Evolutionary conservation across 306 rosid genomes (phyloP), one percentile per base, ranked within the genome.

Genomic region (Trifolium repens): DNA sequence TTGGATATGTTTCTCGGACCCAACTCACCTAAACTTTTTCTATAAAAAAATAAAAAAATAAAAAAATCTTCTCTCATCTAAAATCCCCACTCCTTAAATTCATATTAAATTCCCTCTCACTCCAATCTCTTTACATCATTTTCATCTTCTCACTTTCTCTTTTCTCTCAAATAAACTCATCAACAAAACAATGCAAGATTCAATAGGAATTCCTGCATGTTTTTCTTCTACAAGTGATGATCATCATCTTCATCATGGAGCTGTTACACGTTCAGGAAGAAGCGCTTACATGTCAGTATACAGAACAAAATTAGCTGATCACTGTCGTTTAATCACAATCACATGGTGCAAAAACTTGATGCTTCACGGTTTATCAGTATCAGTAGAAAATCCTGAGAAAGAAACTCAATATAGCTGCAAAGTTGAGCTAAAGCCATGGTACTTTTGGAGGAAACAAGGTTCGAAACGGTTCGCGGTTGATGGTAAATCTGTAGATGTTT

Each of bases 361-460:
- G 70, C 88, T 91, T 16, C 96, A 89, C 62, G 98, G 97, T 24
- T 85, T 94, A 4, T 91, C 90, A 19, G 89, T 94, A 54, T 83
- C 96, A 7, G 90, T 94, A 60, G 88, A 86, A 84, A 90, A 84
- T 26, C 81, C 81, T 11, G 87, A 83, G 40, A 89, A 87, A 44
- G 88, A 82, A 19, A 78, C 85, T 15, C 82, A 81, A 13, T 62
- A 77, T n/a, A 76, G 77, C 67, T 91, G 97, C 84, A 94, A 91
- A 82, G 83, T 94, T 24, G 94, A 94, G 90, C 89, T 94, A 37
- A 94, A 94, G 26, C 96, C 98, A 27, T 94, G 98, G 98, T 86
- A 88, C 80, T 94, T 94, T 65, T 91, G 97, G 97, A 90, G 92
- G 69, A 94, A 90, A 78, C 91, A 89, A 71, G 98, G 98, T 19